phyloP scores from a whole-genome alignment of 768 basidiomycete genomes.

The Phaeolepiota aurea region DNA sequence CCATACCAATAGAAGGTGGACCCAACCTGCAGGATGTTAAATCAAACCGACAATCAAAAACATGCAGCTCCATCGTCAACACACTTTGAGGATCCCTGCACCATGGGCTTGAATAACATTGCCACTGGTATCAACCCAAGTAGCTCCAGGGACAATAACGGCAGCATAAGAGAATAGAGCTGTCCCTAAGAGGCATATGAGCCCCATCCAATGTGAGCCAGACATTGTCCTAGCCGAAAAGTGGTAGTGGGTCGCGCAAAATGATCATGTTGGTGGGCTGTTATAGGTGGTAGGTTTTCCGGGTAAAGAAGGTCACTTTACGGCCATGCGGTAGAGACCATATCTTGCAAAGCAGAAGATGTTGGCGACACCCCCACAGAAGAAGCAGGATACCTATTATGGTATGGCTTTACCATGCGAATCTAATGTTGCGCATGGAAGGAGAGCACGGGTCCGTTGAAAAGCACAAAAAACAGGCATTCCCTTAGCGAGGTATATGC shows the following conservation, averaged over 20 bases:
- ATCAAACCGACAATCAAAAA: no score
- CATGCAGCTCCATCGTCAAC: no score
- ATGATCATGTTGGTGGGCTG: background rate
- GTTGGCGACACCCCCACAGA: no score
- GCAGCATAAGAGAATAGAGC: constrained; percentile 11
- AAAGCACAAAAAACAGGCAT: no score
- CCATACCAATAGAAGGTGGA: constrained; percentile 55
- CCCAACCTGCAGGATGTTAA: constrained; percentile 32
- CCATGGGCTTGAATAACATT: constrained; percentile 59
- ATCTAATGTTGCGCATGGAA: no score
- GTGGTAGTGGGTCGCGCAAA: background rate
- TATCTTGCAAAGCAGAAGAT: background rate
- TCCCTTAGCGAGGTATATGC: no score
- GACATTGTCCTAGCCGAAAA: background rate
- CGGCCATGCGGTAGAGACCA: background rate
- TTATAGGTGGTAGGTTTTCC: background rate
- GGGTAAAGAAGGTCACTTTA: background rate
- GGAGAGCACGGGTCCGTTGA: no score
- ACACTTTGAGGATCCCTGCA: constrained; percentile 47
- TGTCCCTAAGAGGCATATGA: background rate
- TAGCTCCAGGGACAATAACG: constrained; percentile 53
- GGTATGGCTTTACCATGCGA: no score
- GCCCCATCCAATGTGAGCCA: background rate
- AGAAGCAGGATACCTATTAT: no score
- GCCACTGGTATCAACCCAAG: constrained; percentile 55